A percentile compares a stretch with the other conserved stretches of the same genome.
phyloP scores from a whole-genome alignment of 2,329 filamentous ascomycete species.

The Camptophora hylomeconis region DNA sequence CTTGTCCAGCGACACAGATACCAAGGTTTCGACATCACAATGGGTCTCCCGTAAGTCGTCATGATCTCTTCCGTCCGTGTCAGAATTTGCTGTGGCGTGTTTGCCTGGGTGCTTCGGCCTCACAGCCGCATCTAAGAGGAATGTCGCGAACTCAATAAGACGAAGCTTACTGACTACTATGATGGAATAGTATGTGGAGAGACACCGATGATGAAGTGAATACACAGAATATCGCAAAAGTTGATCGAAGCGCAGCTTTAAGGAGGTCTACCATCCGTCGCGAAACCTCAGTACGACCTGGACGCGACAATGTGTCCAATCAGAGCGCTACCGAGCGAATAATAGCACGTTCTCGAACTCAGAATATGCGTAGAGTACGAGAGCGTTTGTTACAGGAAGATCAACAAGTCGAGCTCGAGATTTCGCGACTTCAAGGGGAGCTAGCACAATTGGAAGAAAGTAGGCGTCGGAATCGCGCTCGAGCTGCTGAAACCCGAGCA shows the following conservation, averaged over 20 bases:
- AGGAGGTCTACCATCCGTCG: conserved; percentile 46
- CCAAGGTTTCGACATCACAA: no score
- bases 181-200: conserved; percentile 44
- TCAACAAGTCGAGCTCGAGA: conserved; percentile 6
- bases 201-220: conserved; percentile 36
- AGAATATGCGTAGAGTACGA: conserved; percentile 4
- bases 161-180: no score
- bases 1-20: no score
- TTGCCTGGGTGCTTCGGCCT: conserved; percentile 9
- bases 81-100: conserved; percentile 7
- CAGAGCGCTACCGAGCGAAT: conserved; percentile 8
- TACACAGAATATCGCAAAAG: conserved; percentile 31
- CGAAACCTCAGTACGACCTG: conserved; percentile 24
- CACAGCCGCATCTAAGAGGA: no score
- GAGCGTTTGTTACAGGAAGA: conserved; percentile 4
- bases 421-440: conserved; percentile 9
- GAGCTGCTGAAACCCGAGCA: conserved; percentile 4
- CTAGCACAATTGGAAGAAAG: conserved; percentile 8
- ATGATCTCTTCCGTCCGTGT: conserved; percentile 6
- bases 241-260: conserved; percentile 37
- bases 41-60: conserved; percentile 37
- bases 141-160: no score
- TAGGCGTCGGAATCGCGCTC: conserved; percentile 7
- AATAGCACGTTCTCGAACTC: conserved; percentile 8
- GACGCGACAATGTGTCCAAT: conserved; percentile 7